phyloP scores from a whole-genome alignment of 192 early-diverging fungal species.

The Irineochytrium annulatum region DNA sequence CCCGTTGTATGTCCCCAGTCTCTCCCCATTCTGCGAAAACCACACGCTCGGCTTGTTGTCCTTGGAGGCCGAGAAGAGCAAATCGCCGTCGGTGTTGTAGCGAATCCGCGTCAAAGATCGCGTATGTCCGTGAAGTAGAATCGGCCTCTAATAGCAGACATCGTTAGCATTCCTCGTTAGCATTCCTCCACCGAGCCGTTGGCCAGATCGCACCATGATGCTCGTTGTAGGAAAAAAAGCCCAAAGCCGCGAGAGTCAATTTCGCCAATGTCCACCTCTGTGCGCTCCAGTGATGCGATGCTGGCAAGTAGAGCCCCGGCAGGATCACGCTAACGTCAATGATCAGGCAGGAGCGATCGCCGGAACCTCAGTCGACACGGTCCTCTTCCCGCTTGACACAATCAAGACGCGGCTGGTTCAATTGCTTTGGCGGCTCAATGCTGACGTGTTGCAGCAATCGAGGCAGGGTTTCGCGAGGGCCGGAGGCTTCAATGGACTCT shows the following conservation, averaged over 20 bases:
- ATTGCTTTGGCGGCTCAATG: conserved; percentile 17
- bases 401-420: conserved; percentile 84
- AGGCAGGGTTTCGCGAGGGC: conserved; percentile 74
- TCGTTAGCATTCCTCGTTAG: background rate
- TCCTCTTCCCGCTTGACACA: conserved; percentile 93
- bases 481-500: conserved; percentile 87
- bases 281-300: too few species aligned
- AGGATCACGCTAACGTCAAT: too few species aligned
- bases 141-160: conserved; percentile 63
- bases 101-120: conserved; percentile 96
- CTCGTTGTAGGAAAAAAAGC: too few species aligned
- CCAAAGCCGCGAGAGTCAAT: too few species aligned
- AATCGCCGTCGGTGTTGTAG: conserved; percentile 97
- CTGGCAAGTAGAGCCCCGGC: too few species aligned
- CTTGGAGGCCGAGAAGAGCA: conserved; percentile 92
- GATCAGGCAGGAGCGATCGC: conserved; percentile 79
- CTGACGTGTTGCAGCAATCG: conserved; percentile 51
- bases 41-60: conserved; percentile 92
- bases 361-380: conserved; percentile 89
- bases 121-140: conserved; percentile 93
- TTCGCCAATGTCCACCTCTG: too few species aligned
- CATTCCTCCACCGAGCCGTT: too few species aligned
- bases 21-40: conserved; percentile 98
- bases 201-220: too few species aligned
- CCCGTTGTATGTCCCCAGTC: conserved; percentile 79